A percentile compares a stretch with the other conserved stretches of the same genome.
Evolutionary conservation across 2,329 filamentous ascomycete genomes (phyloP).

Genomic region (Pyricularia grisea): DNA sequence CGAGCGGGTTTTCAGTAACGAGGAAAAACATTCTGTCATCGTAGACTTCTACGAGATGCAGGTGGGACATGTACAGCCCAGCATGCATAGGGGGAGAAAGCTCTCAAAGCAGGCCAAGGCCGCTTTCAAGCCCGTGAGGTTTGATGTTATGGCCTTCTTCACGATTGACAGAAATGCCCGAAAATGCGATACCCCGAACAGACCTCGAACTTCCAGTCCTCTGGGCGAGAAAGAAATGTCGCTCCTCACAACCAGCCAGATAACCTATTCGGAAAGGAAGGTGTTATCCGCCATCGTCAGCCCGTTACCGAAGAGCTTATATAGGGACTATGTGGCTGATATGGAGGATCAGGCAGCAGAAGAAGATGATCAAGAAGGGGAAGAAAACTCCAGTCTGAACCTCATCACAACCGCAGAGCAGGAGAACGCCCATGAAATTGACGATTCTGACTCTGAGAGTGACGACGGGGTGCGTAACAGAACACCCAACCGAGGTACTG

Average conservation of each 20-base stretch:
- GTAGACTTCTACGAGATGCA: slow-evolving; percentile 10
- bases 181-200: background rate
- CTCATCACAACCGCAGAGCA: background rate
- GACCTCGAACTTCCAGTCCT: background rate
- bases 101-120: slow-evolving; percentile 4
- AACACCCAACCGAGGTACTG: background rate
- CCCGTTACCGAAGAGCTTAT: background rate
- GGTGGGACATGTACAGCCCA: slow-evolving; percentile 8
- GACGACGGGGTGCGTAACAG: background rate
- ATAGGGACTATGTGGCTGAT: background rate
- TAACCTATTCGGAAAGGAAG: background rate
- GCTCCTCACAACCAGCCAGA: background rate
- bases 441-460: background rate
- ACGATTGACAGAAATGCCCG: background rate
- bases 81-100: slow-evolving; percentile 2
- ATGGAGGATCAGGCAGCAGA: background rate
- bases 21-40: slow-evolving; percentile 5
- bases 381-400: background rate
- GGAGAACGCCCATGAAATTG: background rate
- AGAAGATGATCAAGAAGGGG: background rate
- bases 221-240: background rate
- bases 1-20: slow-evolving; percentile 1
- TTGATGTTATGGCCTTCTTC: slow-evolving; percentile 10
- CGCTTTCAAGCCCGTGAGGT: slow-evolving; percentile 4
- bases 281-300: background rate